Percentiles rank a stretch among this genome's conserved stretches.
phyloP scores from a whole-genome alignment of 352 stramenopile species.

The Bremia lactucae region DNA sequence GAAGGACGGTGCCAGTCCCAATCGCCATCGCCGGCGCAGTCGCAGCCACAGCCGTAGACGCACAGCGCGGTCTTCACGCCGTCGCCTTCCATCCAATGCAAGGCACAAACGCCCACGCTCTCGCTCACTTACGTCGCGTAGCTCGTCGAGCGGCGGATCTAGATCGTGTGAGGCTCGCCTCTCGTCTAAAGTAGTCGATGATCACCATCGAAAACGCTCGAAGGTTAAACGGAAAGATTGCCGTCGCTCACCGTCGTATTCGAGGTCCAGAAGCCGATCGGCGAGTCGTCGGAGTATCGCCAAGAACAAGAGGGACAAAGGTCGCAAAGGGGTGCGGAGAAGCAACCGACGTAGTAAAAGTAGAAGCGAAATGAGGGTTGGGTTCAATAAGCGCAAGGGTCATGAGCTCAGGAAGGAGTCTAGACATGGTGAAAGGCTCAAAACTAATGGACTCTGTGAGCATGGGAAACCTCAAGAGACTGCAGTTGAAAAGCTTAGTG shows the following conservation, averaged over 20 bases:
- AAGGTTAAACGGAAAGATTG: slow-evolving; percentile 12
- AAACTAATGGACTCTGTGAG: neutral
- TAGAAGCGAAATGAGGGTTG: slow-evolving; percentile 5
- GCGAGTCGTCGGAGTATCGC: slow-evolving; percentile 7
- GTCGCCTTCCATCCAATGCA: slow-evolving; percentile 19
- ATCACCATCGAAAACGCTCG: slow-evolving; percentile 21
- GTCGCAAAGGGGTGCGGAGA: slow-evolving; percentile 12
- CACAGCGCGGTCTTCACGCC: slow-evolving; percentile 9
- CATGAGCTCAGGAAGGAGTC: slow-evolving; percentile 9
- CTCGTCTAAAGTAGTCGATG: slow-evolving; percentile 16
- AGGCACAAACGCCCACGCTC: slow-evolving; percentile 20
- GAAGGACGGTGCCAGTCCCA: slow-evolving; percentile 16
- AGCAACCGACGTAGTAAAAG: slow-evolving; percentile 14
- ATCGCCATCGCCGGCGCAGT: slow-evolving; percentile 23
- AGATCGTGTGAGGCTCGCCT: slow-evolving; percentile 23
- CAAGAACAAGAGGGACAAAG: slow-evolving; percentile 19
- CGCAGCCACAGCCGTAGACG: slow-evolving; percentile 18
- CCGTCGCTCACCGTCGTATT: slow-evolving; percentile 13
- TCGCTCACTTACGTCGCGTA: slow-evolving; percentile 19
- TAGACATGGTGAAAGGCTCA: neutral
- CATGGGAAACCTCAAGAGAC: neutral
- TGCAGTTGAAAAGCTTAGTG: neutral
- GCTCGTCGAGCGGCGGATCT: slow-evolving; percentile 19
- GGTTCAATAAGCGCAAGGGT: slow-evolving; percentile 1
- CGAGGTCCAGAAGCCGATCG: slow-evolving; percentile 26